Evolutionary conservation across 257 asterid species (phyloP).

Genomic region (Eustoma russellianum): DNA sequence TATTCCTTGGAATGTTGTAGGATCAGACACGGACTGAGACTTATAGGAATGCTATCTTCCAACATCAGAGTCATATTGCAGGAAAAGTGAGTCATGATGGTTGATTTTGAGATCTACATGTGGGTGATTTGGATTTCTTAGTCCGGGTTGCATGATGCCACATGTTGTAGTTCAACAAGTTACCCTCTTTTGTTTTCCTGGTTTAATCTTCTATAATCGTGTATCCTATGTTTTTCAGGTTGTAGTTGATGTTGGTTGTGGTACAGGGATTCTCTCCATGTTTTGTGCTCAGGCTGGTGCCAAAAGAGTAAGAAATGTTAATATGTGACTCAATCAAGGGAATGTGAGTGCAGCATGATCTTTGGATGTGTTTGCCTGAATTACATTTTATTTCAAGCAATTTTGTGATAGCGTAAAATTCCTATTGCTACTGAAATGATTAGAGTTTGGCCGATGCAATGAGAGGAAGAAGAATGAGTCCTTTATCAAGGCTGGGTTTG

Average conservation of each 20-base stretch:
- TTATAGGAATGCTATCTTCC: slow-evolving; percentile 81
- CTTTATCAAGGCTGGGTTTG: too few species aligned
- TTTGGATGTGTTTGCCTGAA: too few species aligned
- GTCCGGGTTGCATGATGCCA: neutral
- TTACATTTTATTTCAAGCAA: too few species aligned
- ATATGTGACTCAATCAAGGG: neutral
- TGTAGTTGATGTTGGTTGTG: slow-evolving; percentile 98
- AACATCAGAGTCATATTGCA: slow-evolving; percentile 60
- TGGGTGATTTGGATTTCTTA: slow-evolving; percentile 8
- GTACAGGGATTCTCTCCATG: slow-evolving; percentile 94
- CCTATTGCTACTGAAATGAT: too few species aligned
- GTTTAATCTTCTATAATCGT: neutral
- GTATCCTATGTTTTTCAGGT: slow-evolving; percentile 42
- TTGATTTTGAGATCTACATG: too few species aligned
- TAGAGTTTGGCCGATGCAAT: too few species aligned
- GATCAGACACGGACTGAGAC: slow-evolving; percentile 84
- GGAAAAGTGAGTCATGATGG: slow-evolving; percentile 72
- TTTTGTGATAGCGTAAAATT: too few species aligned
- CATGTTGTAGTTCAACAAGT: neutral
- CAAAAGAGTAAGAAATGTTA: slow-evolving; percentile 65
- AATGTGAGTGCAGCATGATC: neutral
- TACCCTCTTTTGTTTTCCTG: neutral
- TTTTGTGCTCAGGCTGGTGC: slow-evolving; percentile 99
- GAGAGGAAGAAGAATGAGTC: too few species aligned
- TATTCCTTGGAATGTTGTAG: too few species aligned